Base-by-base conservation (phyloP, 345 rosid species). In the Syzygium grande region DNA sequence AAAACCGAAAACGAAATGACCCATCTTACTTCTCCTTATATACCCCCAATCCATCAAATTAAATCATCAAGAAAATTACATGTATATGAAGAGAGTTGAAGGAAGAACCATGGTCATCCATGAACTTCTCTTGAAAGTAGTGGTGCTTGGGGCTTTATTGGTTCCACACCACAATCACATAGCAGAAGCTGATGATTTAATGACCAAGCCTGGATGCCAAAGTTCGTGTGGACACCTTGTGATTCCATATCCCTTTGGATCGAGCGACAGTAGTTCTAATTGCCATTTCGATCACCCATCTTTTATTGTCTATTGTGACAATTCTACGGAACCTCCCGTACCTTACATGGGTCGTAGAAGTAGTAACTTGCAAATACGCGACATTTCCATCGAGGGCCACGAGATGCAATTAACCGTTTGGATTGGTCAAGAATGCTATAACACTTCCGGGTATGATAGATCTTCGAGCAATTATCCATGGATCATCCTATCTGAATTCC, bases 241-340 rank as follows among this genome's bases (percentile, higher is more conserved):
- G 14, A 46, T 87, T 41, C 88, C 86, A 41, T 87, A 80, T 58
- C 88, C 88, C 12, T 87, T 87, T 23, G 86, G 86, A 38, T 38
- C 19, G 86, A 25, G 56, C 78, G 6, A 55, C 14, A 85, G 86
- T 55, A 25, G 22, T 22, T 25, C 11, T 1, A 2, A 22, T 1
- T 91, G 91, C 63, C 58, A 11, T 54, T 19, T 86, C 10, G 41
- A 34, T n/a, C 0, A 3, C 3, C 5, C 30, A 29, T 89, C 88
- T 59, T 43, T 14, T 19, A 55, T 87, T 27, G 23, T 65, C 41
- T 85, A 87, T 34, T 13, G 29, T 1, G 52, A 84, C 17, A 25
- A 19, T 22, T 52, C 51, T 1, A 51, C 51, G 9, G 73, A 51
- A 41, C 43, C 86, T 12, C 52, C 41, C 11, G 46, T 29, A 29